A percentile compares a stretch with the other conserved stretches of the same genome.
These are phyloP conservation scores for Linderina pennispora DNA, from an alignment of 192 early-diverging fungal species.

Conservation along the genomic window DNA sequence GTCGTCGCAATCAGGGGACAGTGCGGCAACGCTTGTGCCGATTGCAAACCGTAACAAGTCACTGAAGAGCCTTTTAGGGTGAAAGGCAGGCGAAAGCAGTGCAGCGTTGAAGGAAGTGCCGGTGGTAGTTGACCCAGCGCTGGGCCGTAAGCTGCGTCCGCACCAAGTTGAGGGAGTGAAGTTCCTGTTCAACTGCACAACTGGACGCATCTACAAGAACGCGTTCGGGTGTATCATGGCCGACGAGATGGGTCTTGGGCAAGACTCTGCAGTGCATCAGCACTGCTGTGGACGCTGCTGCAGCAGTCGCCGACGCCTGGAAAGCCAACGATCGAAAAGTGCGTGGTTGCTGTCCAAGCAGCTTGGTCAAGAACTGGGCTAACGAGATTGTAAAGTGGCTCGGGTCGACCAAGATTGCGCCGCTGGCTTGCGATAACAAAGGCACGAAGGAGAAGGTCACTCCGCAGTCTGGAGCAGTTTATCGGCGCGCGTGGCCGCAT, in stretches of 20 bases:
- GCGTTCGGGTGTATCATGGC: conserved; percentile 98
- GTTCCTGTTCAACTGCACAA: conserved; percentile 94
- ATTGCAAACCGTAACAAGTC: conserved; percentile 25
- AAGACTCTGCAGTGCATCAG: conserved; percentile 89
- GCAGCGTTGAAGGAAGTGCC: conserved; percentile 38
- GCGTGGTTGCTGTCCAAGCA: conserved; percentile 96
- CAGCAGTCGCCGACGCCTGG: conserved; percentile 82
- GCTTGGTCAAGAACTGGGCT: conserved; percentile 96
- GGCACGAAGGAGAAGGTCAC: conserved; percentile 81
- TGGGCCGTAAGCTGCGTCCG: conserved; percentile 80
- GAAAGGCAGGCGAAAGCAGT: conserved; percentile 16
- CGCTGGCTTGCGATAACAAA: conserved; percentile 86
- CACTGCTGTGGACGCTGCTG: conserved; percentile 95
- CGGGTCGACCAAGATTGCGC: conserved; percentile 70
- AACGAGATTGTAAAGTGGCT: conserved; percentile 98
- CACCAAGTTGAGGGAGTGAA: conserved; percentile 96
- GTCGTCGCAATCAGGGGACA: not conserved
- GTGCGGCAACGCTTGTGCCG: conserved; percentile 3
- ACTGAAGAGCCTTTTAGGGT: conserved; percentile 50
- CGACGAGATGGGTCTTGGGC: conserved; percentile 93
- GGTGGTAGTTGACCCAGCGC: conserved; percentile 83
- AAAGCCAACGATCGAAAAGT: conserved; percentile 93
- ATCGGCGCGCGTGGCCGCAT: conserved; percentile 76
- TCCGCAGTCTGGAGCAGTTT: conserved; percentile 72
- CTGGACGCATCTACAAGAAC: conserved; percentile 63